Percentiles rank a stretch among this genome's conserved stretches.
These are phyloP conservation scores for Staphylotrichum tortipilum DNA, from an alignment of 495 filamentous ascomycete species.

Conservation along the genomic window DNA sequence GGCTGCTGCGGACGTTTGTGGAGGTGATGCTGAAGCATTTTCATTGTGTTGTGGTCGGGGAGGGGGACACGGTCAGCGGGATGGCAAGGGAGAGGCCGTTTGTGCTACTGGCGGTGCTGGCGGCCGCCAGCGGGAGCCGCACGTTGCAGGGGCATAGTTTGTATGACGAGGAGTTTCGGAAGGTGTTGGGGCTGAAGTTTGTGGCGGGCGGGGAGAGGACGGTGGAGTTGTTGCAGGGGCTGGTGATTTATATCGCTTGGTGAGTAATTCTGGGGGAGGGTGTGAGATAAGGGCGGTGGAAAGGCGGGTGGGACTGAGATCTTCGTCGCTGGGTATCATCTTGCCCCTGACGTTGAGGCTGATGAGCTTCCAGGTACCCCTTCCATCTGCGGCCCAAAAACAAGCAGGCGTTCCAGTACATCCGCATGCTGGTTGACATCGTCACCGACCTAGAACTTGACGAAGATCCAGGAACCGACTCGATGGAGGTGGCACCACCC, in stretches of 20 bases:
- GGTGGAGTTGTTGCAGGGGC: conserved; percentile 36
- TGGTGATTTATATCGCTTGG: conserved; percentile 40
- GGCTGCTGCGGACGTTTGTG: conserved; percentile 31
- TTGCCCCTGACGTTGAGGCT: too few species aligned
- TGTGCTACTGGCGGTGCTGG: conserved; percentile 37
- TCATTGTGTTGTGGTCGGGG: conserved; percentile 29
- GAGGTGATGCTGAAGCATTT: conserved; percentile 31
- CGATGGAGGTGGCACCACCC: neutral
- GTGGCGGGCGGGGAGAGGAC: conserved; percentile 40
- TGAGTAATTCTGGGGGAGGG: too few species aligned
- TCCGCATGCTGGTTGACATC: conserved; percentile 42
- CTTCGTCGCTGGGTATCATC: too few species aligned
- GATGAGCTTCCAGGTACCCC: conserved; percentile 38
- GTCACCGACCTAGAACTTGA: conserved; percentile 36
- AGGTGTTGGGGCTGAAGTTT: conserved; percentile 40
- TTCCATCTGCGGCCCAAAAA: conserved; percentile 42
- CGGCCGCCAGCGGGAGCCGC: conserved; percentile 33
- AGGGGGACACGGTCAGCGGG: conserved; percentile 27
- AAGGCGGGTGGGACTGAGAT: too few species aligned
- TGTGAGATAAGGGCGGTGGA: too few species aligned
- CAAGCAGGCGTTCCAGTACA: conserved; percentile 34
- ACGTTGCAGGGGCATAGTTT: conserved; percentile 38
- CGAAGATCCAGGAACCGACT: conserved; percentile 20
- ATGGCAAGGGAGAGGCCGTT: conserved; percentile 34
- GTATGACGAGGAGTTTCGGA: conserved; percentile 44